Evolutionary conservation across 2,329 filamentous ascomycete genomes (phyloP).

Genomic region (Periconia digitata): DNA sequence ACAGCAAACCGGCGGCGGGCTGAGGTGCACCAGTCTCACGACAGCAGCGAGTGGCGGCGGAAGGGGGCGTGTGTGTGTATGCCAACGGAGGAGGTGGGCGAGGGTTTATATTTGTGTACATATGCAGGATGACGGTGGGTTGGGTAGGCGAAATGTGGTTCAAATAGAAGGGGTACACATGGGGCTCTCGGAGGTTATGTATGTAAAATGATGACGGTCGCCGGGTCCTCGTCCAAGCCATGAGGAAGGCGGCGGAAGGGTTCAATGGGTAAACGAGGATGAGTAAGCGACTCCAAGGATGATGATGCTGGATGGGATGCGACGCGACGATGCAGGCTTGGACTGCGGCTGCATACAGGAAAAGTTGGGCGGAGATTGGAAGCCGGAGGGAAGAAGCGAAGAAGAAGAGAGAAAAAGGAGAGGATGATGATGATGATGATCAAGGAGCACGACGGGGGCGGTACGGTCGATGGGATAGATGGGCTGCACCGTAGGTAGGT

Average conservation of each 20-base stretch:
- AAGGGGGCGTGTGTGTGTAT: not conserved
- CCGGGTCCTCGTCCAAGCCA: conserved; percentile 31
- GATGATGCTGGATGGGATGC: not conserved
- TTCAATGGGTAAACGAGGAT: too few species aligned
- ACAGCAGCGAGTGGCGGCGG: not conserved
- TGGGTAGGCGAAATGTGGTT: conserved; percentile 18
- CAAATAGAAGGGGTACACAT: conserved; percentile 19
- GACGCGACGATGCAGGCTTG: not conserved
- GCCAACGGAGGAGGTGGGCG: too few species aligned
- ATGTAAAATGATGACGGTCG: conserved; percentile 11
- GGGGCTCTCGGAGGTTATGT: conserved; percentile 11
- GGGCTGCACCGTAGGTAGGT: too few species aligned
- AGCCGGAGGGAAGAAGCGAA: not conserved
- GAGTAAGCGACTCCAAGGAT: too few species aligned
- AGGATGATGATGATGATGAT: not conserved
- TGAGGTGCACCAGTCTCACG: conserved; percentile 12
- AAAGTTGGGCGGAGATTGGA: not conserved
- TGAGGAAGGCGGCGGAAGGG: conserved; percentile 19
- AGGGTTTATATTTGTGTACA: too few species aligned
- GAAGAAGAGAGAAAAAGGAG: not conserved
- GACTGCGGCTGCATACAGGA: not conserved
- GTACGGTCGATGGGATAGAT: not conserved
- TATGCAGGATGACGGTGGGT: conserved; percentile 8
- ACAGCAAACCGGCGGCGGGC: conserved; percentile 29
- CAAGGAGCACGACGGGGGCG: not conserved